Conservation (phyloP, 345 rosid species). For the Aurinia saxatilis region DNA sequence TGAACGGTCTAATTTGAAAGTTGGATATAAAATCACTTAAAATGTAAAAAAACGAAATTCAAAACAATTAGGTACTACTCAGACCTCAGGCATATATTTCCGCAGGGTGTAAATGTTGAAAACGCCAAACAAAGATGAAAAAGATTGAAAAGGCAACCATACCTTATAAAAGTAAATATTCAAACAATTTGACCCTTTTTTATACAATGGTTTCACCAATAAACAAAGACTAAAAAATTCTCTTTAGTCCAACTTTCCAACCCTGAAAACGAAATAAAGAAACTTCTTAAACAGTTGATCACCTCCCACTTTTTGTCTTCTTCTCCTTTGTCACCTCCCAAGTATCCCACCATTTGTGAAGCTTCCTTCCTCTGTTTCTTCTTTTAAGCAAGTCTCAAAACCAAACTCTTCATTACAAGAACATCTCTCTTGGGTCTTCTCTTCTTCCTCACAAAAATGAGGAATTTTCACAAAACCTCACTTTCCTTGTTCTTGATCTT, state of each 20-base stretch:
- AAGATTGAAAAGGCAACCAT: background rate
- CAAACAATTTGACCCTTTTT: slow-evolving; percentile 7
- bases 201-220: background rate
- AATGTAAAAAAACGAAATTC: background rate
- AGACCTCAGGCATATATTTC: background rate
- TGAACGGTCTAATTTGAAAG: no score
- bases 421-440: slow-evolving; percentile 8
- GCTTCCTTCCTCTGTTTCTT: slow-evolving; percentile 7
- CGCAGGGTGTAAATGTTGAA: slow-evolving; percentile 11
- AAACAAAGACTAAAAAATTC: background rate
- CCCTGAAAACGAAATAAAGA: background rate
- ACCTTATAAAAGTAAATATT: slow-evolving; percentile 1
- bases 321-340: slow-evolving; percentile 22
- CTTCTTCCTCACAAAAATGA: slow-evolving; percentile 3
- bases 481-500: slow-evolving; percentile 1
- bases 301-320: slow-evolving; percentile 1
- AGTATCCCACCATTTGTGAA: slow-evolving; percentile 19
- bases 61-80: background rate
- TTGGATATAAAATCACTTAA: background rate
- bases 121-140: background rate
- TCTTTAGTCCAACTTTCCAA: slow-evolving; percentile 21
- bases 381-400: background rate
- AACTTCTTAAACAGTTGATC: slow-evolving; percentile 10
- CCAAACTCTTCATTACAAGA: background rate
- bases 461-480: background rate